Evolutionary conservation across 2,329 filamentous ascomycete genomes (phyloP).

Genomic region (Alternaria panax): DNA sequence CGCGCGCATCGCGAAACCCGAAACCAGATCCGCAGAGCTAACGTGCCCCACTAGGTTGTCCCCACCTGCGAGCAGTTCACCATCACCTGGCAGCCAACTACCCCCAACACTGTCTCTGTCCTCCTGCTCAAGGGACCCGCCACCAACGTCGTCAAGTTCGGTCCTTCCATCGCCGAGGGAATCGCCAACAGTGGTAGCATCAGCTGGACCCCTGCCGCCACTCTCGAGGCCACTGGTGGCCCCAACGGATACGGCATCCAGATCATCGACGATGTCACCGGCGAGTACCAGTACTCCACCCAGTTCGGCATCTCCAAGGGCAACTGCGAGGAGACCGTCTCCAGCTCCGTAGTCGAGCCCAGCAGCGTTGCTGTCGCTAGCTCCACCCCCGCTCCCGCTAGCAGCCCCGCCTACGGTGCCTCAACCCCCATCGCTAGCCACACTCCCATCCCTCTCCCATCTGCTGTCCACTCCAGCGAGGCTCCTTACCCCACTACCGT

Average conservation of each 20-base stretch:
- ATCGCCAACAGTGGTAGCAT: conserved; percentile 65
- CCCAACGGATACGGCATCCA: conserved; percentile 66
- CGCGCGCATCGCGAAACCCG: conserved; percentile 1
- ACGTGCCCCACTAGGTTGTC: conserved; percentile 50
- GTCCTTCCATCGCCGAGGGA: conserved; percentile 58
- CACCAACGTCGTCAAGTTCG: conserved; percentile 60
- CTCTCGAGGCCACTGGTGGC: conserved; percentile 55
- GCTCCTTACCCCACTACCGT: conserved; percentile 24
- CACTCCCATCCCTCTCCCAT: conserved; percentile 19
- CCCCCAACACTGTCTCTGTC: conserved; percentile 61
- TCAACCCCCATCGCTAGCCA: conserved; percentile 16
- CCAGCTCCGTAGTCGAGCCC: conserved; percentile 27
- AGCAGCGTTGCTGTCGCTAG: conserved; percentile 3
- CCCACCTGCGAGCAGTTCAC: conserved; percentile 63
- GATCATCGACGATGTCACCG: conserved; percentile 65
- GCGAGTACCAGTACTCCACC: conserved; percentile 66
- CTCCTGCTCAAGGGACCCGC: conserved; percentile 67
- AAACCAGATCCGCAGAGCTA: conserved; percentile 12
- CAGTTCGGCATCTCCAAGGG: conserved; percentile 67
- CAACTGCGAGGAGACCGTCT: conserved; percentile 29
- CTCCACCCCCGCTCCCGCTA: conserved; percentile 16
- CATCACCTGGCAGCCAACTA: conserved; percentile 65
- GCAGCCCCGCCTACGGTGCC: conserved; percentile 3
- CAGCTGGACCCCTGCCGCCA: conserved; percentile 61
- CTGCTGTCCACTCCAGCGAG: conserved; percentile 12